Evolutionary conservation across 179 eudicot species (phyloP), one percentile per base, ranked within the genome.

Genomic region (Patellifolia procumbens): DNA sequence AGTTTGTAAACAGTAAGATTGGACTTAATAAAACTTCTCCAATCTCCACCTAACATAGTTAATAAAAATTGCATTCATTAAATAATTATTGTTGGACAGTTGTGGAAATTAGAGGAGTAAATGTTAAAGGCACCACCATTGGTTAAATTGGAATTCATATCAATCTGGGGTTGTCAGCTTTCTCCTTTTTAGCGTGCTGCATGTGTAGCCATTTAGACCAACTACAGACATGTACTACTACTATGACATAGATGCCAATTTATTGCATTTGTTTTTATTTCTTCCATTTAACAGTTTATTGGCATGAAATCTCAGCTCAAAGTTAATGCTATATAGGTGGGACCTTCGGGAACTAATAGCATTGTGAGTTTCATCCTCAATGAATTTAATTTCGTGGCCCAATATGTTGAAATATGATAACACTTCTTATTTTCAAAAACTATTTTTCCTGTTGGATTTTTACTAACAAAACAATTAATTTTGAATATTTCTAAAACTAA

Each of bases 171-270:
- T 58, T 73, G 81, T 65, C 77, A 63, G 51, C 68, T 73, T 42
- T 42, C 67, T 32, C 19, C 58, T 55, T 66, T 73, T 37, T 4
- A 34, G 65, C 37, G 63, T 63, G 31, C 53, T 70, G 76, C 68
- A 75, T 76, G 80, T 76, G 74, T 66, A 66, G 53, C 48, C 39
- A 52, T 34, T 77, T 77, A 22, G 42, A 22, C 15, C 56, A 62
- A 62, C 52, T 46, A 61, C 49, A 35, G 19, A 37, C 26, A 34
- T 59, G 63, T 22, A 59, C 15, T 26, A 9, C 43, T 2, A 37
- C 24, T 20, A 20, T 5, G n/a, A 29, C 22, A 62, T 74, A 28
- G 69, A 7, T 53, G 49, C 31, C 29, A 46, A 61, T 63, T 71
- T 17, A 75, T 70, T 80, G 76, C 69, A 43, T 39, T 49, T 29